Conservation (phyloP, 2,329 filamentous ascomycete species). For the Neopestalotiopsis rosae region DNA sequence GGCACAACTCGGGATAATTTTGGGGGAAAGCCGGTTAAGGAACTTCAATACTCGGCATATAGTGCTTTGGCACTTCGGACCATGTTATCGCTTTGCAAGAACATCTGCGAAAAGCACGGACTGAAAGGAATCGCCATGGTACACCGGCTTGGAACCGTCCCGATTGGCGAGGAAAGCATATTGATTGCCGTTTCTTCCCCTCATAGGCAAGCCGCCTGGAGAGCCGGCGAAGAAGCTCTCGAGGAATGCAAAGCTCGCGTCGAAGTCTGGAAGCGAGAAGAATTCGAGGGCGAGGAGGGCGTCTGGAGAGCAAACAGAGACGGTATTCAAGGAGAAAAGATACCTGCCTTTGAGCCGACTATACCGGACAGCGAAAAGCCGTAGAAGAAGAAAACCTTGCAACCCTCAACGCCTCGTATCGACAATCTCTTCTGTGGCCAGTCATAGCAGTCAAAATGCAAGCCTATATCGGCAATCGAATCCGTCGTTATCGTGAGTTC, state of each 20-base stretch:
- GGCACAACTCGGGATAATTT: slow-evolving; percentile 82
- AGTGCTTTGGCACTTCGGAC: slow-evolving; percentile 71
- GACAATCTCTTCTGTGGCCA: too few relatives aligned
- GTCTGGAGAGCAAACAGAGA: slow-evolving; percentile 91
- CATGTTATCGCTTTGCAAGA: slow-evolving; percentile 67
- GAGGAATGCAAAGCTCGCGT: slow-evolving; percentile 84
- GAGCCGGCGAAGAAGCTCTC: slow-evolving; percentile 85
- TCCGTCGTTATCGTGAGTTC: too few relatives aligned
- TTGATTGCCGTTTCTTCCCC: slow-evolving; percentile 84
- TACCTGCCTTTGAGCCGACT: slow-evolving; percentile 32
- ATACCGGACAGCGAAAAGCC: neutral
- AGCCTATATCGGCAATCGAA: too few relatives aligned
- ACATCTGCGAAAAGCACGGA: slow-evolving; percentile 63
- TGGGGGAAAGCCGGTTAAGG: slow-evolving; percentile 70
- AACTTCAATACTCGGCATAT: slow-evolving; percentile 80
- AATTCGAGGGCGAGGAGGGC: slow-evolving; percentile 78
- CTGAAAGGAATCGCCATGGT: slow-evolving; percentile 79
- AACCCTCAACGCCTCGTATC: too few relatives aligned
- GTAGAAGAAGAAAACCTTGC: neutral
- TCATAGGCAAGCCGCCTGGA: slow-evolving; percentile 86
- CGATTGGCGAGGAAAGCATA: slow-evolving; percentile 92
- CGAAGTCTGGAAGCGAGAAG: slow-evolving; percentile 96
- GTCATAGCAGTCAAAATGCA: too few relatives aligned
- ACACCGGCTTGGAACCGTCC: slow-evolving; percentile 84
- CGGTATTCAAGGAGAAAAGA: slow-evolving; percentile 61